Evolutionary conservation across 2,329 filamentous ascomycete genomes (phyloP).

Genomic region (Ophiostoma sp.): DNA sequence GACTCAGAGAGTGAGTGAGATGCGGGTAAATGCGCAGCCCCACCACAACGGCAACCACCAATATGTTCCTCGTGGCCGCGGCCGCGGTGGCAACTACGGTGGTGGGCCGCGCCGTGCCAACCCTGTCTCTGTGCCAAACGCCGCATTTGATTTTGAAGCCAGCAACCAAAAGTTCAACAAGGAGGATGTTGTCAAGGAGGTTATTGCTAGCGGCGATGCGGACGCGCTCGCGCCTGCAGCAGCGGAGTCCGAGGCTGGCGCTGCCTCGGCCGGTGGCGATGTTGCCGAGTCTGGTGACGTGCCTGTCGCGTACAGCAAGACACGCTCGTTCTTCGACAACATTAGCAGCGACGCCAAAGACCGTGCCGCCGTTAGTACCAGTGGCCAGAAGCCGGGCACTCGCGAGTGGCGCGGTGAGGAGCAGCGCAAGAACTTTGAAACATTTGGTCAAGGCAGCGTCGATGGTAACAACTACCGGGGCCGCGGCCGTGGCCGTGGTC

Average conservation of each 20-base stretch:
- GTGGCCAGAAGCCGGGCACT: conserved; percentile 50
- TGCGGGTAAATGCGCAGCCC: conserved; percentile 56
- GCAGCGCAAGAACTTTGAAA: conserved; percentile 59
- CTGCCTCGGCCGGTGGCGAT: conserved; percentile 8
- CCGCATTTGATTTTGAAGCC: conserved; percentile 87
- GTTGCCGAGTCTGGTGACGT: conserved; percentile 31
- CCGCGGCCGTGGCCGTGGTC: conserved; percentile 72
- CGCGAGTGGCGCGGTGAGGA: conserved; percentile 17
- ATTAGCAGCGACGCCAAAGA: conserved; percentile 93
- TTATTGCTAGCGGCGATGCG: conserved; percentile 52
- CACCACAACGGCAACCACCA: conserved; percentile 14
- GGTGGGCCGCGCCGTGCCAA: conserved; percentile 44
- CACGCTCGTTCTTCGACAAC: conserved; percentile 93
- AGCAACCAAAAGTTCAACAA: conserved; percentile 87
- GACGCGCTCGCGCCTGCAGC: conserved; percentile 33
- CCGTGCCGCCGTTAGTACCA: conserved; percentile 64
- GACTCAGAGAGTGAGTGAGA: conserved; percentile 69
- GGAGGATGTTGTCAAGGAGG: conserved; percentile 81
- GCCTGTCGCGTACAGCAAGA: conserved; percentile 71
- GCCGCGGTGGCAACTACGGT: conserved; percentile 38
- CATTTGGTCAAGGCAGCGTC: conserved; percentile 93
- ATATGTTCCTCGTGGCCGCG: conserved; percentile 39
- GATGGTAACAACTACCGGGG: conserved; percentile 71
- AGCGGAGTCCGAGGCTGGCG: conserved; percentile 17
- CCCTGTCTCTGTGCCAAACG: conserved; percentile 82